Evolutionary conservation across 2,329 filamentous ascomycete species (phyloP).

Genomic region (Diaporthe humulicola): DNA sequence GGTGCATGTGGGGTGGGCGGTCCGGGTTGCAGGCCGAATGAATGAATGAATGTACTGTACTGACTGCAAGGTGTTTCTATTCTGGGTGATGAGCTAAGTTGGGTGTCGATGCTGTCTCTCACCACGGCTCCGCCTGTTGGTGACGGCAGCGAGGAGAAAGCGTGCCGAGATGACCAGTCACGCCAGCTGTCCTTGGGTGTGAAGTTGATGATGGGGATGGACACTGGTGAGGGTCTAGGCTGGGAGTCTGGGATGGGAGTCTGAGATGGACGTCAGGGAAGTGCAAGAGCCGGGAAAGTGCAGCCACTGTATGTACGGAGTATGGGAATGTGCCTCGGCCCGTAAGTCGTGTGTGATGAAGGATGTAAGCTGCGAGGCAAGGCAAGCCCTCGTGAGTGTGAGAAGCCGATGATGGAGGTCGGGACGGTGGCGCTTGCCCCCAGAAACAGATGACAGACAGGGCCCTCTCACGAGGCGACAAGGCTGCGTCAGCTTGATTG

Average conservation of each 20-base stretch:
- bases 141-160: neutral
- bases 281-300: neutral
- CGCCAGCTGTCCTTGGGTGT: neutral
- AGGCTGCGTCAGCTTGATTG: constrained; percentile 31
- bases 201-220: neutral
- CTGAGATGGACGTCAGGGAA: neutral
- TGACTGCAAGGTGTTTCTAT: neutral
- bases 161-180: neutral
- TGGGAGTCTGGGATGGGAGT: neutral
- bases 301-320: constrained; percentile 5
- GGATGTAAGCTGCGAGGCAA: neutral
- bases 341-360: neutral
- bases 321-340: neutral
- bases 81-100: neutral
- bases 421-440: neutral
- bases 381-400: neutral
- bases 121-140: neutral
- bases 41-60: neutral
- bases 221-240: neutral
- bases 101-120: neutral
- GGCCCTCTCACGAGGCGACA: neutral
- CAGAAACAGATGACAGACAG: neutral
- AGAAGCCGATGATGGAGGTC: neutral
- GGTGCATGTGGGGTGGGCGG: neutral
- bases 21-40: neutral